Conservation (phyloP, 2,329 filamentous ascomycete species). For the Hypoxylon sp. region DNA sequence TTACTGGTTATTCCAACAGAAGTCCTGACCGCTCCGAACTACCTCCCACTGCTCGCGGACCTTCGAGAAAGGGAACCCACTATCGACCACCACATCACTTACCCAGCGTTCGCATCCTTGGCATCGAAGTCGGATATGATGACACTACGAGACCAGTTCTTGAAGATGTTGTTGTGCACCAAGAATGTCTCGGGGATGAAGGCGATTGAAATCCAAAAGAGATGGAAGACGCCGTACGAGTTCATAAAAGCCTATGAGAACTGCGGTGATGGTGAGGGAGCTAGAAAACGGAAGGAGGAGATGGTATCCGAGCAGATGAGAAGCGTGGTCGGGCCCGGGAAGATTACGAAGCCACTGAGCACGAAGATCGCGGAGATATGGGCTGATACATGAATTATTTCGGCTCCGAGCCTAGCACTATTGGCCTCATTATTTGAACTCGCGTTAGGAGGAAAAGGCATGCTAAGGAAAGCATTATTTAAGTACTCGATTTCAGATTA, state of each 20-base stretch:
- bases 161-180: conserved; percentile 90
- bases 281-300: conserved; percentile 67
- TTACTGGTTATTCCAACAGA: conserved; percentile 74
- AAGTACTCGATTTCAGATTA: too few relatives aligned
- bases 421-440: background rate
- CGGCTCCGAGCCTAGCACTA: background rate
- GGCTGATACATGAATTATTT: conserved; percentile 60
- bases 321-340: conserved; percentile 73
- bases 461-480: too few relatives aligned
- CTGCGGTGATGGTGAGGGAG: conserved; percentile 62
- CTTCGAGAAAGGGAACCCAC: conserved; percentile 65
- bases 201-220: conserved; percentile 80
- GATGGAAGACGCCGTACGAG: conserved; percentile 79
- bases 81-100: conserved; percentile 71
- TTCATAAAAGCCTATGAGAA: conserved; percentile 76
- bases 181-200: conserved; percentile 81
- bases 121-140: conserved; percentile 81
- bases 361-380: conserved; percentile 79
- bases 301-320: conserved; percentile 70
- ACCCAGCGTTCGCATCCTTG: conserved; percentile 76
- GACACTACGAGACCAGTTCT: conserved; percentile 78
- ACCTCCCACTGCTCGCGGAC: conserved; percentile 71
- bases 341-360: conserved; percentile 73
- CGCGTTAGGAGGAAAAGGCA: background rate
- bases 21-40: conserved; percentile 72